Evolutionary conservation across 768 basidiomycete species (phyloP).

Genomic region (Gyrodon lividus): DNA sequence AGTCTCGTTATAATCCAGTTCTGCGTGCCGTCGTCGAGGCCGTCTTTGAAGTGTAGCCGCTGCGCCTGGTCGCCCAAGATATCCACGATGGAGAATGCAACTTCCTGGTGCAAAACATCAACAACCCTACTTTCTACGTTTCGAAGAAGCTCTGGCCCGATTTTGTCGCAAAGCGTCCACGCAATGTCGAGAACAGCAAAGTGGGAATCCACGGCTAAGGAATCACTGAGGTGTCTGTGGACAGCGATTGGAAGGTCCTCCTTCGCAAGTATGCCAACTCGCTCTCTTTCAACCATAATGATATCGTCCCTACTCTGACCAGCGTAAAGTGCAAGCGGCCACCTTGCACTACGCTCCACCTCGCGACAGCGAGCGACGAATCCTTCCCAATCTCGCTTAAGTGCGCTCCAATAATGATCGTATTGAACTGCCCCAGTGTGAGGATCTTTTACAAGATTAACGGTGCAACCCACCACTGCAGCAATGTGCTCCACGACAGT

Average conservation of each 20-base stretch:
- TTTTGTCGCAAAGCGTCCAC: conserved; percentile 59
- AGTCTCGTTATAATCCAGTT: conserved; percentile 64
- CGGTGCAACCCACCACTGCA: conserved; percentile 83
- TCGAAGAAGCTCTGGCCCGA: conserved; percentile 58
- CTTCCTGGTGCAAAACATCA: conserved; percentile 73
- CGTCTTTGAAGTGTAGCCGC: conserved; percentile 50
- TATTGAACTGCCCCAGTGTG: conserved; percentile 79
- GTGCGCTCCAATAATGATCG: conserved; percentile 76
- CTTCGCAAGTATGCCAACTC: conserved; percentile 57
- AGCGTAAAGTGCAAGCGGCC: conserved; percentile 69
- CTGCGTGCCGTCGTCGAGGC: conserved; percentile 56
- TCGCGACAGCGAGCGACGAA: conserved; percentile 89
- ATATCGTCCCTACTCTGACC: conserved; percentile 42
- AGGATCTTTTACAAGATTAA: conserved; percentile 67
- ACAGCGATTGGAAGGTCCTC: conserved; percentile 70
- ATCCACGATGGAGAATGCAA: conserved; percentile 74
- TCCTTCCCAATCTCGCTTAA: conserved; percentile 95
- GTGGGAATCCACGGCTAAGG: conserved; percentile 46
- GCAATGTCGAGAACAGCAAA: conserved; percentile 58
- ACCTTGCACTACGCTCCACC: conserved; percentile 81
- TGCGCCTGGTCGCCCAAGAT: conserved; percentile 66
- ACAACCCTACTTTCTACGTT: conserved; percentile 57
- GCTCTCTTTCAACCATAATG: conserved; percentile 75
- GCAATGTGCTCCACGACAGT: conserved; percentile 75
- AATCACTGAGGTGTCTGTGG: conserved; percentile 47